Conservation (phyloP, 805 yeast species). For the Hanseniaspora jakobsenii region DNA sequence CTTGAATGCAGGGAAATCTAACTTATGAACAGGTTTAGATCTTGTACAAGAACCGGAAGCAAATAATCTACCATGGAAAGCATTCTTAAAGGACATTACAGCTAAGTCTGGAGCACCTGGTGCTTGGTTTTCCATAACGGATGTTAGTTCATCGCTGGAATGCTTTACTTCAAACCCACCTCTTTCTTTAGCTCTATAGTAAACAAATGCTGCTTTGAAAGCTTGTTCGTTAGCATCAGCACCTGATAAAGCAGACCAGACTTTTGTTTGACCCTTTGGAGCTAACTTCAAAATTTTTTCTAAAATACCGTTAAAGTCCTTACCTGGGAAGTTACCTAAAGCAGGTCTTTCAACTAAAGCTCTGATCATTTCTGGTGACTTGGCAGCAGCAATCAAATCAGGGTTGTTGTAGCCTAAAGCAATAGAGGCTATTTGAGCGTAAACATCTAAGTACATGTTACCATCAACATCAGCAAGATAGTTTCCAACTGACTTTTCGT, state of each 20-base stretch:
- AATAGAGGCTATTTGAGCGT: constrained; percentile 62
- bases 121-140: constrained; percentile 67
- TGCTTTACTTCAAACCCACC: constrained; percentile 44
- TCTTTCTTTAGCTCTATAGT: constrained; percentile 44
- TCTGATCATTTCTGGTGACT: constrained; percentile 47
- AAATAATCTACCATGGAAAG: constrained; percentile 91
- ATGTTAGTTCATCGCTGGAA: constrained; percentile 51
- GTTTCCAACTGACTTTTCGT: constrained; percentile 51
- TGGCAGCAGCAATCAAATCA: constrained; percentile 45
- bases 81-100: constrained; percentile 71
- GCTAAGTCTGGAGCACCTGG: constrained; percentile 88
- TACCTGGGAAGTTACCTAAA: constrained; percentile 49
- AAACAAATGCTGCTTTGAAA: constrained; percentile 59
- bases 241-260: constrained; percentile 58
- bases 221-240: constrained; percentile 64
- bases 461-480: constrained; percentile 58
- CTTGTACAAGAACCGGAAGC: constrained; percentile 86
- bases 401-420: constrained; percentile 65
- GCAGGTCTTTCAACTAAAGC: constrained; percentile 62
- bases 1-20: constrained; percentile 82
- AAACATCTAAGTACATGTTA: constrained; percentile 47
- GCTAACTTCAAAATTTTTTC: constrained; percentile 43
- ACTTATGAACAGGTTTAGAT: constrained; percentile 88
- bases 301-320: constrained; percentile 40
- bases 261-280: constrained; percentile 46